Conservation (phyloP, 2,329 filamentous ascomycete species). For the Trichothecium sympodiale region DNA sequence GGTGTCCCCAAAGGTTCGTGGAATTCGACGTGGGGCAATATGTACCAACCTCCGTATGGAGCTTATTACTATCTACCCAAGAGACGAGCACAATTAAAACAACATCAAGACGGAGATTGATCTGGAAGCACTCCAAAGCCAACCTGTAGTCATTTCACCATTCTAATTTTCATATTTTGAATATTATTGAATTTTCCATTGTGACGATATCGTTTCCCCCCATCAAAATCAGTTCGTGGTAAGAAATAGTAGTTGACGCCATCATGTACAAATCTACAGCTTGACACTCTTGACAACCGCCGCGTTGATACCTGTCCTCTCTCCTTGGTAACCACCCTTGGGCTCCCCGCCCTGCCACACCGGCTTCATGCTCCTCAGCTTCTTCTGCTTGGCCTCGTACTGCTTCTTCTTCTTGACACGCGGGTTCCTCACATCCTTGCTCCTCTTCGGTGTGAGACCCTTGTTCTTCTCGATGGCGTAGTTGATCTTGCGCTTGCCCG, state of each 20-base stretch:
- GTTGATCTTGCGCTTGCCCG: conserved; percentile 85
- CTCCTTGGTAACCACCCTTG: conserved; percentile 78
- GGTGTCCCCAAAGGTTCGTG: not conserved
- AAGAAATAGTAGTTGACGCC: not conserved
- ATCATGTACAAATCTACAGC: conserved; percentile 40
- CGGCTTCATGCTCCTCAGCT: conserved; percentile 75
- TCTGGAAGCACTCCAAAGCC: too few relatives aligned
- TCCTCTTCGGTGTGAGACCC: conserved; percentile 76
- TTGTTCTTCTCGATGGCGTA: conserved; percentile 98
- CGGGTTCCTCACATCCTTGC: conserved; percentile 91
- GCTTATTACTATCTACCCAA: too few relatives aligned
- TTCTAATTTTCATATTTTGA: too few relatives aligned
- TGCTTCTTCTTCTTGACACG: conserved; percentile 97
- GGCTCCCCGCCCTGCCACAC: conserved; percentile 80
- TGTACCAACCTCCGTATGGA: too few relatives aligned
- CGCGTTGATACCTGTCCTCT: conserved; percentile 90
- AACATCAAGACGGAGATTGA: too few relatives aligned
- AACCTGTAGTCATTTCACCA: too few relatives aligned
- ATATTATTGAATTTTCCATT: not conserved
- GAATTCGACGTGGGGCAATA: not conserved
- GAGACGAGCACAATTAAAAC: too few relatives aligned
- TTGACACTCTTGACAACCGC: conserved; percentile 89
- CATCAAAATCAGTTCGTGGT: too few relatives aligned
- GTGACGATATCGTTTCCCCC: too few relatives aligned
- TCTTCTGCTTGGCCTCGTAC: conserved; percentile 96